Percentiles rank a stretch among this genome's conserved stretches.
Conservation (phyloP, 345 rosid species). For the Lepidium sativum region DNA sequence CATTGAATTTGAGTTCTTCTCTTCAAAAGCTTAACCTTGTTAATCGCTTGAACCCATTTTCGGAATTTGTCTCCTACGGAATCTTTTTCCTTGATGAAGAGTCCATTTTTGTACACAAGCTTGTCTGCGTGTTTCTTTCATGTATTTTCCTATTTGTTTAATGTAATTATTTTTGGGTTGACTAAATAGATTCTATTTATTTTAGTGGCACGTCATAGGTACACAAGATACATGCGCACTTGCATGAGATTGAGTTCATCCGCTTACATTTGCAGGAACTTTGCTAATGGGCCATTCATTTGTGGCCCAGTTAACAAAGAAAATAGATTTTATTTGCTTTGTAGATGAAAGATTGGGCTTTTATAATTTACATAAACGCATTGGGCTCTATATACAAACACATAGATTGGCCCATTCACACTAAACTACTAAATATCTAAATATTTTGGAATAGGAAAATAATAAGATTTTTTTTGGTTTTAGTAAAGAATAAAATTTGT, state of each 20-base stretch:
- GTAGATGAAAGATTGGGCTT: not conserved
- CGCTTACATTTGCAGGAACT: too few species aligned
- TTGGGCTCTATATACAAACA: not conserved
- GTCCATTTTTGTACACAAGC: constrained; percentile 5
- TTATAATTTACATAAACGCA: not conserved
- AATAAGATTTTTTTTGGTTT: too few species aligned
- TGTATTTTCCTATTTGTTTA: not conserved
- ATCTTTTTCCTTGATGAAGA: constrained; percentile 8
- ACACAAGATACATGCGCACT: too few species aligned
- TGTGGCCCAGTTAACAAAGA: too few species aligned
- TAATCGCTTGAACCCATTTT: not conserved
- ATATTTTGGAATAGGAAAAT: too few species aligned
- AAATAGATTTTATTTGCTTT: not conserved
- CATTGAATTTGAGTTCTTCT: constrained; percentile 22
- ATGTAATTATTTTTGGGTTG: not conserved
- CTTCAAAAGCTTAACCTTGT: not conserved
- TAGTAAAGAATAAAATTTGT: too few species aligned
- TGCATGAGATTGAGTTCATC: too few species aligned
- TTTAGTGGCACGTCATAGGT: too few species aligned
- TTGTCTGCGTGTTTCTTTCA: not conserved
- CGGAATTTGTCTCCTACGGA: not conserved
- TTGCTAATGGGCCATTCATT: too few species aligned
- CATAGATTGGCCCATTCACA: too few species aligned
- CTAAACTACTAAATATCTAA: too few species aligned
- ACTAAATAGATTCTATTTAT: too few species aligned